Evolutionary conservation across 116 monocot species (phyloP).

Genomic region (Iris pallida): DNA sequence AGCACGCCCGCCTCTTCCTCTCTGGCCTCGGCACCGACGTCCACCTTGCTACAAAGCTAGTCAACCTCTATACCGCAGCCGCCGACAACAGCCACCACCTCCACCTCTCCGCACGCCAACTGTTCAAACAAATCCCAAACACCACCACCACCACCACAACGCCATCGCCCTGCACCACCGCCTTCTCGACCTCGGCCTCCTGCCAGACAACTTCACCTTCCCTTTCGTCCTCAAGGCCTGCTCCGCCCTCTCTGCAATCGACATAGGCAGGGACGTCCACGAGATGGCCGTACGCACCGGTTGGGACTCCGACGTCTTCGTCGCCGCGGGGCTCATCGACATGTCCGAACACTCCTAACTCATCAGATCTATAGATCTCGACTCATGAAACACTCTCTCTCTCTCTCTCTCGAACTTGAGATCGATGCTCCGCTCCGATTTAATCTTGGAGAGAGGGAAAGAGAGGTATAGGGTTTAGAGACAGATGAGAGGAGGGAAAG

Average conservation of each 20-base stretch:
- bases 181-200: conserved; percentile 17
- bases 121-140: conserved; percentile 34
- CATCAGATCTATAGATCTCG: too few species aligned
- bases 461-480: conserved; percentile 21
- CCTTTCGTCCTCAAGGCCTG: conserved; percentile 29
- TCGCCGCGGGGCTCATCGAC: conserved; percentile 29
- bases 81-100: conserved; percentile 11
- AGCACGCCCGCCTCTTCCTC: conserved; percentile 12
- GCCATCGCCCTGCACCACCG: conserved; percentile 13
- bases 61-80: conserved; percentile 6
- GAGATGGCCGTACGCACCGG: conserved; percentile 10
- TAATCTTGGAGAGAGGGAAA: conserved; percentile 14
- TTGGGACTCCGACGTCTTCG: conserved; percentile 25
- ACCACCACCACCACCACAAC: conserved; percentile 17
- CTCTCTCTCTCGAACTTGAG: conserved; percentile 32
- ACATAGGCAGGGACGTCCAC: conserved; percentile 13
- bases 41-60: conserved; percentile 5
- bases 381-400: too few species aligned
- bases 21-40: conserved; percentile 10
- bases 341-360: too few species aligned
- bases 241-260: conserved; percentile 19
- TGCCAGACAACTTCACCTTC: conserved; percentile 27
- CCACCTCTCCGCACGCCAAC: conserved; percentile 18
- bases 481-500: too few species aligned
- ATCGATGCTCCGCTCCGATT: too few species aligned